phyloP scores from a whole-genome alignment of 495 filamentous ascomycete species.

The Amniculicola lignicola region DNA sequence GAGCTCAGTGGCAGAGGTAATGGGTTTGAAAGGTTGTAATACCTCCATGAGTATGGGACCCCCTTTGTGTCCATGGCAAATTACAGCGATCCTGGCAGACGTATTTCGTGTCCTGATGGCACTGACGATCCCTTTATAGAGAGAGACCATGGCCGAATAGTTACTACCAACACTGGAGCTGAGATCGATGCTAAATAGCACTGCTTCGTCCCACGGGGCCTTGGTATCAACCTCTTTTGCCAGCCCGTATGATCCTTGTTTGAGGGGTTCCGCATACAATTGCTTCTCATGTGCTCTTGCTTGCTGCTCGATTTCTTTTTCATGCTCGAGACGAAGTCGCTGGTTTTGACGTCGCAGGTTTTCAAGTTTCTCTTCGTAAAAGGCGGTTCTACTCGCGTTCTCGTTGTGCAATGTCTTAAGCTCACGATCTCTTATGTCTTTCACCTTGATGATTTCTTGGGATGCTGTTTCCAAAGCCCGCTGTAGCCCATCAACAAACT shows the following conservation, averaged over 20 bases:
- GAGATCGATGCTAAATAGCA: conserved; percentile 2
- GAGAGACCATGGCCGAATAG: conserved; percentile 1
- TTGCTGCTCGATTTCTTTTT: conserved; percentile 1
- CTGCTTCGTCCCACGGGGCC: not conserved
- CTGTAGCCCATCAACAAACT: not conserved
- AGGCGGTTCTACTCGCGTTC: too few relatives aligned
- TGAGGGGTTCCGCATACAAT: not conserved
- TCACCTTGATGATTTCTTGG: not conserved
- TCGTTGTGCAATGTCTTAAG: not conserved
- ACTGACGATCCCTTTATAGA: conserved; percentile 2
- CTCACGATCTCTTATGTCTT: not conserved
- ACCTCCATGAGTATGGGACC: not conserved
- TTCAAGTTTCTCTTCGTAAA: not conserved
- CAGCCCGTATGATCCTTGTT: too few relatives aligned
- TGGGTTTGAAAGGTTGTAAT: conserved; percentile 1
- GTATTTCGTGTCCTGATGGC: conserved; percentile 1
- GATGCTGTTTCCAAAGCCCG: conserved; percentile 4
- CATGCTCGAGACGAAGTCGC: conserved; percentile 1
- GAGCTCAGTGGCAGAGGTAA: not conserved
- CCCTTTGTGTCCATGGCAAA: not conserved
- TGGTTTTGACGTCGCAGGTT: too few relatives aligned
- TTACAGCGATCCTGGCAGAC: conserved; percentile 1
- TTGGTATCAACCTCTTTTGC: too few relatives aligned
- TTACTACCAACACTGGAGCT: conserved; percentile 3
- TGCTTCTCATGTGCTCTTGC: not conserved